These are phyloP conservation scores for Hortiboletus flavorubellus DNA, from an alignment of 768 basidiomycete genomes.

Conservation along the genomic window DNA sequence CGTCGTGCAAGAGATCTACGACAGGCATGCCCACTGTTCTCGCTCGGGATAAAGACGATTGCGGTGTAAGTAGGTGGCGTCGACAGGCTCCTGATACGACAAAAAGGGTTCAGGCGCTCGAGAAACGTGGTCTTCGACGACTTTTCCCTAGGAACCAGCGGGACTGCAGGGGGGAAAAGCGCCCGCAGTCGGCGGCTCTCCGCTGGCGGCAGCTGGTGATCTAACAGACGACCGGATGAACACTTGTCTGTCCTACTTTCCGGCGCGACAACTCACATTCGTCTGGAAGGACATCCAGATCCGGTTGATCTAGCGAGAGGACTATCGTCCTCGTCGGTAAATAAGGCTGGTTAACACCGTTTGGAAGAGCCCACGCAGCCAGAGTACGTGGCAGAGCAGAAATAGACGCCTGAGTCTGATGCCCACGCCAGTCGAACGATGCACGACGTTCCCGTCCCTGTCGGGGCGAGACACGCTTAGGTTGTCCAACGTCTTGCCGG, in stretches of 20 bases:
- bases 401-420: not conserved
- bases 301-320: not conserved
- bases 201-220: not conserved
- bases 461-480: not conserved
- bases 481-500: not conserved
- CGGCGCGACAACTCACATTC: slow-evolving; percentile 1
- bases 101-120: slow-evolving; percentile 13
- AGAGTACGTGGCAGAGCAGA: not conserved
- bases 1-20: slow-evolving; percentile 10
- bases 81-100: not conserved
- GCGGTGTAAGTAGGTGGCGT: not conserved
- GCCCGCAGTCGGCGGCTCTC: not conserved
- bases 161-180: not conserved
- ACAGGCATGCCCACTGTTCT: slow-evolving; percentile 5
- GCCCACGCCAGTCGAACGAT: not conserved
- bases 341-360: not conserved
- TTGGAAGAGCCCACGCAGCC: not conserved
- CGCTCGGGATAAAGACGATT: not conserved
- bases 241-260: not conserved
- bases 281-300: not conserved
- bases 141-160: not conserved
- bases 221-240: slow-evolving; percentile 4
- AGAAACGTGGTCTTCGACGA: slow-evolving; percentile 1
- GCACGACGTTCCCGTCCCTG: not conserved
- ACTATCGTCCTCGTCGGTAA: not conserved